phyloP scores from a whole-genome alignment of 768 basidiomycete species.

The Leucosporidium scottii region DNA sequence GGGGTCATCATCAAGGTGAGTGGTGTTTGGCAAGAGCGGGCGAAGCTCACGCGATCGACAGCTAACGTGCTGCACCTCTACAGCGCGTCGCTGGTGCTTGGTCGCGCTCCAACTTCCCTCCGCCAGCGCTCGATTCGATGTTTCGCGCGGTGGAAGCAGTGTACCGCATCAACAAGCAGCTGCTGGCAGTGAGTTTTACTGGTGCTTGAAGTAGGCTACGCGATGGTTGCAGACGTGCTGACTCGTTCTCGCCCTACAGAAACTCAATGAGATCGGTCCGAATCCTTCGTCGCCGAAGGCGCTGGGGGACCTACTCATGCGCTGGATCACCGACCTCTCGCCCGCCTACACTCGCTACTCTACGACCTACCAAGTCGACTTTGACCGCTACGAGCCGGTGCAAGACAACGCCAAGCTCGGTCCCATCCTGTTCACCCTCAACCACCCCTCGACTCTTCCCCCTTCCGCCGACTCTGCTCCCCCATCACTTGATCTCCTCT shows the following conservation, averaged over 20 bases:
- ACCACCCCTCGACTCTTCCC: conserved; percentile 58
- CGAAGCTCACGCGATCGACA: background rate
- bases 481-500: conserved; percentile 69
- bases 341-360: conserved; percentile 77
- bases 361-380: conserved; percentile 62
- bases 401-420: conserved; percentile 65
- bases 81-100: conserved; percentile 97
- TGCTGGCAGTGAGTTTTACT: conserved; percentile 57
- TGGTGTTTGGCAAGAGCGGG: conserved; percentile 11
- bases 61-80: background rate
- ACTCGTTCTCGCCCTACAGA: conserved; percentile 49
- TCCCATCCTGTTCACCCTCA: conserved; percentile 62
- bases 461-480: conserved; percentile 40
- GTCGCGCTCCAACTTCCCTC: conserved; percentile 91
- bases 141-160: conserved; percentile 87
- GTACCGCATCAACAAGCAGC: conserved; percentile 79
- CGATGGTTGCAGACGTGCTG: background rate
- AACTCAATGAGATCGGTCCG: conserved; percentile 86
- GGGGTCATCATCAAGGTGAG: conserved; percentile 83
- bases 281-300: conserved; percentile 89
- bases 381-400: conserved; percentile 77
- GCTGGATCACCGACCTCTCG: conserved; percentile 93
- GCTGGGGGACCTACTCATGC: conserved; percentile 89
- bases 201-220: background rate
- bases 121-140: conserved; percentile 82